Evolutionary conservation across 306 rosid species (phyloP).

Genomic region (Glycine latifolia): DNA sequence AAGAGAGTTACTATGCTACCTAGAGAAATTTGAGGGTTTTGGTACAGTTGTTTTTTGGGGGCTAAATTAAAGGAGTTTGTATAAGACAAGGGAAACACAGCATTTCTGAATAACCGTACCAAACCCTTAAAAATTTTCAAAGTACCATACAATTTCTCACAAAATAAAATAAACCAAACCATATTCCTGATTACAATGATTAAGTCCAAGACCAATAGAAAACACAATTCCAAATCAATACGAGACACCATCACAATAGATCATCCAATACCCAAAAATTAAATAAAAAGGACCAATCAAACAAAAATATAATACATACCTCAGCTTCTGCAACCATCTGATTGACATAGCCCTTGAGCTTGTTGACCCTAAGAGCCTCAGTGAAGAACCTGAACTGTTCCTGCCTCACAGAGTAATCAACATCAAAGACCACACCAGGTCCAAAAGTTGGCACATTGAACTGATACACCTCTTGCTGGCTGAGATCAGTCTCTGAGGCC

Average conservation of each 20-base stretch:
- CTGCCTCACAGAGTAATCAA: slow-evolving; percentile 85
- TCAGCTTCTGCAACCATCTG: slow-evolving; percentile 94
- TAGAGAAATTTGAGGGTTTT: too few relatives aligned
- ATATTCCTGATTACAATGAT: background rate
- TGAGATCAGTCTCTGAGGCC: slow-evolving; percentile 85
- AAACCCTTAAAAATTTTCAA: too few relatives aligned
- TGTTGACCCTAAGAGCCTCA: slow-evolving; percentile 83
- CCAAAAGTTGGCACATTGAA: slow-evolving; percentile 98
- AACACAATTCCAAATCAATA: background rate
- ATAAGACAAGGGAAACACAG: too few relatives aligned
- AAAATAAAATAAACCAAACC: background rate
- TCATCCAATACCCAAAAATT: background rate
- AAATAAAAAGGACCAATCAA: background rate
- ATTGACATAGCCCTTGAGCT: slow-evolving; percentile 87
- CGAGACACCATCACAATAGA: background rate
- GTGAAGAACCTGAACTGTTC: slow-evolving; percentile 97
- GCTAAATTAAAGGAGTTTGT: too few relatives aligned
- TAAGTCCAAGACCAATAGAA: background rate
- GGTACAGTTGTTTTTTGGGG: too few relatives aligned
- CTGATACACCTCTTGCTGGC: slow-evolving; percentile 95
- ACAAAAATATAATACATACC: slow-evolving; percentile 45
- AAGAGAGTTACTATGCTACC: too few relatives aligned
- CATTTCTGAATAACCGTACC: too few relatives aligned
- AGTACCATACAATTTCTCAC: too few relatives aligned
- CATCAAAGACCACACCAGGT: slow-evolving; percentile 95